Percentiles rank a stretch among this genome's conserved stretches.
Evolutionary conservation across 2,329 filamentous ascomycete species (phyloP).

Genomic region (Hymenoscyphus repandus): DNA sequence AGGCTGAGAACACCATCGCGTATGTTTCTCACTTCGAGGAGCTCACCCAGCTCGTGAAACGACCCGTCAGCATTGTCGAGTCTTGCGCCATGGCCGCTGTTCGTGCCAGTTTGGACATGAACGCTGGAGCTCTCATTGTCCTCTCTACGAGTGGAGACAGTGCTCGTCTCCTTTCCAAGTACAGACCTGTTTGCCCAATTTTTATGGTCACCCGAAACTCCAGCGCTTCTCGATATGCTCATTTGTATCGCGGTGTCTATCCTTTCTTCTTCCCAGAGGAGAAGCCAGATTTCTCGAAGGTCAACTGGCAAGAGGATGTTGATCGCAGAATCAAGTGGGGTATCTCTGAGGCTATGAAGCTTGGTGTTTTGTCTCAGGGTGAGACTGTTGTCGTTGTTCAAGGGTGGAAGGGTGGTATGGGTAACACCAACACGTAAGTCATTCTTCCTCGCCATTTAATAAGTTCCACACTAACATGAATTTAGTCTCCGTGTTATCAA

Average conservation of each 20-base stretch:
- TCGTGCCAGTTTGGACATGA: slow-evolving; percentile 90
- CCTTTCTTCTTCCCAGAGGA: slow-evolving; percentile 90
- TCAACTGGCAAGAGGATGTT: slow-evolving; percentile 98
- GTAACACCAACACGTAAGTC: slow-evolving; percentile 73
- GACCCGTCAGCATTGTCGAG: slow-evolving; percentile 84
- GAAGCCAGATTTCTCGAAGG: slow-evolving; percentile 90
- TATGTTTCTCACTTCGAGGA: slow-evolving; percentile 97
- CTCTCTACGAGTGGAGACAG: slow-evolving; percentile 94
- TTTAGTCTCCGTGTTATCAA: too few species aligned
- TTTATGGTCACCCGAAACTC: slow-evolving; percentile 96
- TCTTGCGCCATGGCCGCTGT: slow-evolving; percentile 97
- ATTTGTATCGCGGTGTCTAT: slow-evolving; percentile 96
- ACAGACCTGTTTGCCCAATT: slow-evolving; percentile 97
- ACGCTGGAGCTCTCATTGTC: slow-evolving; percentile 92
- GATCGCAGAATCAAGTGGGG: slow-evolving; percentile 98
- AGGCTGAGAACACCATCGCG: slow-evolving; percentile 94
- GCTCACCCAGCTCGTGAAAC: slow-evolving; percentile 74
- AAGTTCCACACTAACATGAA: neutral
- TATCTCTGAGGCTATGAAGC: slow-evolving; percentile 77
- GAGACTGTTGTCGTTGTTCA: slow-evolving; percentile 80
- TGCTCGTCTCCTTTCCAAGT: slow-evolving; percentile 94
- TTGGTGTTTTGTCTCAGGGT: slow-evolving; percentile 67
- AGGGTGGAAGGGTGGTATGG: slow-evolving; percentile 88
- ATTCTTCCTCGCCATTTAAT: too few species aligned
- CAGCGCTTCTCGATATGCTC: slow-evolving; percentile 79